Base-by-base conservation (phyloP, 2,329 filamentous ascomycete species). In the Phialophora expanda region DNA sequence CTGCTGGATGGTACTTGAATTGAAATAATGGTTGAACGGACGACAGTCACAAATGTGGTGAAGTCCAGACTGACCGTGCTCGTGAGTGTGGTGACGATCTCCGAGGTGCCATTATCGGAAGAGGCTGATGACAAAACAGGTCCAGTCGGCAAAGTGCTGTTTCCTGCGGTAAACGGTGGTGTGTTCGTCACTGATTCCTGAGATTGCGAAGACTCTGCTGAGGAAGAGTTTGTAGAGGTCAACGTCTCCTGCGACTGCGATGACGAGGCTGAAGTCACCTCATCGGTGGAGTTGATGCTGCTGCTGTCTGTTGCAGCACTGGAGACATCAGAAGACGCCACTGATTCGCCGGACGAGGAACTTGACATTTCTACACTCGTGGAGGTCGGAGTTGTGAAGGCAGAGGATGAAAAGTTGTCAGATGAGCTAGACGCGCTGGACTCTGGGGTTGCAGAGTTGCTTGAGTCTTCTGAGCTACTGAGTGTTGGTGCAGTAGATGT, bases 1-100 rank as follows among this genome's bases (percentile, higher is more conserved):
- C 32, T 50, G n/a, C 30, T 41, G 11, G 57, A 56, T 2, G 56
- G 55, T 8, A 56, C 26, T 26, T 56, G 56, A 4, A 61, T 44
- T n/a, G 57, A 55, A 14, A 54, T 56, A 34, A 65, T 61, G 4
- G 62, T 65, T 7, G 62, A 60, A 11, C 51, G 34, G 4, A 65
- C 30, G 30, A 65, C 62, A n/a, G 62, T 65, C 8, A 61, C 28
- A 50, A 65, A 65, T 20, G 62, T 65, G 9, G 56, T 56, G 14
- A 51, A 60, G 17, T 38, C 44, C n/a, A 46, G 50, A 34, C 44
- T 34, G 28, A 65, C 26, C 1, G 56, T 65, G 38, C 50, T 65
- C 20, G 50, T 56, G 51, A 65, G 60, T 34, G 48, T 50, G 17
- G 62, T 41, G 14, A 56, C 14, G 6, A 55, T 38, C 8, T 61